Evolutionary conservation across 139 green algal genomes (phyloP).

Genomic region (Chlorella vulgaris): DNA sequence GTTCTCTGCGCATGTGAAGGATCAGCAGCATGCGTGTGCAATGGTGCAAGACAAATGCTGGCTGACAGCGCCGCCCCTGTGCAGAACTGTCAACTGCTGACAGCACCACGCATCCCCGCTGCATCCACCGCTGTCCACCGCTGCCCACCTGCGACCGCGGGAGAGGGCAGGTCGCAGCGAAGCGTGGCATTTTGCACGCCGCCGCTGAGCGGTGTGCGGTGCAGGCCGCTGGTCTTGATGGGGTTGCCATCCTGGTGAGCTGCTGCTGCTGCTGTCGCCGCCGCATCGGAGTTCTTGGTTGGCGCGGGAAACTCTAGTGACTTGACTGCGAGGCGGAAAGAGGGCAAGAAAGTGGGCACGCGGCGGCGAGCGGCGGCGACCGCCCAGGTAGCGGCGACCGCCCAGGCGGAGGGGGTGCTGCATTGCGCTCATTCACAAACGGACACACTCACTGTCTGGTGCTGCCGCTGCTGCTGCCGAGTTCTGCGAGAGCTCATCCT

Average conservation of each 20-base stretch:
- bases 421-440: no score
- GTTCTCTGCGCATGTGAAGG: no score
- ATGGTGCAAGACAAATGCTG: no score
- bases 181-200: slow-evolving; percentile 89
- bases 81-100: not conserved
- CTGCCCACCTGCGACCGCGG: slow-evolving; percentile 73
- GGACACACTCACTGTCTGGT: not conserved
- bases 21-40: no score
- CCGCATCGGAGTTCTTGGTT: not conserved
- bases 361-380: not conserved
- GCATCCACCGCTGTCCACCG: no score
- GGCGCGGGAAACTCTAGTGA: slow-evolving; percentile 34
- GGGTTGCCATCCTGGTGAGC: slow-evolving; percentile 13
- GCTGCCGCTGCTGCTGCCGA: slow-evolving; percentile 2
- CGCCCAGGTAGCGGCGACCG: not conserved
- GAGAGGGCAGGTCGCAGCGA: slow-evolving; percentile 85
- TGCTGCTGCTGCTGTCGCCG: not conserved
- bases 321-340: slow-evolving; percentile 12
- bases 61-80: not conserved
- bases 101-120: no score
- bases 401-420: not conserved
- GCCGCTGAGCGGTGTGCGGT: slow-evolving; percentile 74
- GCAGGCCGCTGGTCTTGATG: slow-evolving; percentile 67
- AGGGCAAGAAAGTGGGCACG: not conserved
- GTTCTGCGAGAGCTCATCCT: slow-evolving; percentile 17